A percentile compares a stretch with the other conserved stretches of the same genome.
Evolutionary conservation across 139 green algal species (phyloP).

Genomic region (Coelastrella sp.): DNA sequence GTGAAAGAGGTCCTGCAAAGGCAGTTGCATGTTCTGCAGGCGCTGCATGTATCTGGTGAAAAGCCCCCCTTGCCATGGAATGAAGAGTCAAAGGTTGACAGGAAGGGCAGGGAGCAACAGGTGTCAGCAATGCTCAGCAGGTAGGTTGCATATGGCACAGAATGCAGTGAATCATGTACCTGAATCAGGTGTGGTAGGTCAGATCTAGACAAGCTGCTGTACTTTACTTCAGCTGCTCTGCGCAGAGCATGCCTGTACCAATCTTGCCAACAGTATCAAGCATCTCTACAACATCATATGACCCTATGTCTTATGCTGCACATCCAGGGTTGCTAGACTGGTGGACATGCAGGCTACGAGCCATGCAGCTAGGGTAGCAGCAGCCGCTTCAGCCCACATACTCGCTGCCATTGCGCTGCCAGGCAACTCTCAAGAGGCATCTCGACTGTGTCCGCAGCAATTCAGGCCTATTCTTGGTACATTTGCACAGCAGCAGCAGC

Average conservation of each 20-base stretch:
- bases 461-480: background rate
- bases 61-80: conserved; percentile 33
- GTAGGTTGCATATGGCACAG: background rate
- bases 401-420: background rate
- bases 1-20: too few relatives aligned
- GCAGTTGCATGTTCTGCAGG: too few relatives aligned
- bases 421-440: background rate
- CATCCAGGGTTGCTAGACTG: background rate
- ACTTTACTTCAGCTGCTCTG: too few relatives aligned
- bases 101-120: background rate
- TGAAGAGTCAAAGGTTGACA: background rate
- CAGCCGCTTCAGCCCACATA: background rate
- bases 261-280: too few relatives aligned
- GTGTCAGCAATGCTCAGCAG: background rate
- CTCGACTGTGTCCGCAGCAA: conserved; percentile 10
- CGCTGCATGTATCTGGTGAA: too few relatives aligned
- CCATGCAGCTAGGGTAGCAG: background rate
- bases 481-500: background rate
- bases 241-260: too few relatives aligned
- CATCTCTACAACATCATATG: too few relatives aligned
- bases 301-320: background rate
- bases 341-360: conserved; percentile 15
- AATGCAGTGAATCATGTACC: too few relatives aligned
- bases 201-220: too few relatives aligned
- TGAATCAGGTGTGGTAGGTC: too few relatives aligned